Conservation (phyloP, 148 eudicot species). For the Chenopodium formosanum region DNA sequence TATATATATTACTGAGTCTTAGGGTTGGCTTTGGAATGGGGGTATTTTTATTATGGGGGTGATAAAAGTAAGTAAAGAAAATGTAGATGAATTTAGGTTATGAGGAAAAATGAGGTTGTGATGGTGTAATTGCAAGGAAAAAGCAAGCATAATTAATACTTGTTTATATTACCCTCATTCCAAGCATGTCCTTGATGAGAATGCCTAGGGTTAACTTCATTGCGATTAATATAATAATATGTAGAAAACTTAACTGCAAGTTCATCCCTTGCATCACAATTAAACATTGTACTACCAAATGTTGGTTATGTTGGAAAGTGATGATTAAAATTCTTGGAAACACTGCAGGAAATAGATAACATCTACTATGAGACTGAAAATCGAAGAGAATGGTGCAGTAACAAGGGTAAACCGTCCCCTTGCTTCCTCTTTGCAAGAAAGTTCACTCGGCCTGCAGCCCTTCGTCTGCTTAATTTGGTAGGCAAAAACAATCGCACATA, state of each 20-base stretch:
- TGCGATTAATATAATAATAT: not conserved
- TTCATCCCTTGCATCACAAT: not conserved
- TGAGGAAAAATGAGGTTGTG: too few species aligned
- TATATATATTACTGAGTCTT: too few species aligned
- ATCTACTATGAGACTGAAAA: slow-evolving; percentile 79
- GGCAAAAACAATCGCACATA: slow-evolving; percentile 3
- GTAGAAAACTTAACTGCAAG: not conserved
- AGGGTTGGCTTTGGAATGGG: too few species aligned
- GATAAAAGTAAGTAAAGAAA: too few species aligned
- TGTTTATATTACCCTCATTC: too few species aligned
- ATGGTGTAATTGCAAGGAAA: too few species aligned
- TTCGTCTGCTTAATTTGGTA: slow-evolving; percentile 71
- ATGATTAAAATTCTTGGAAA: too few species aligned
- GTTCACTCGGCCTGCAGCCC: slow-evolving; percentile 82
- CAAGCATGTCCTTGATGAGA: too few species aligned
- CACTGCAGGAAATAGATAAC: slow-evolving; percentile 68
- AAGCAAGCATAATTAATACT: too few species aligned
- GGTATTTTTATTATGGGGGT: too few species aligned
- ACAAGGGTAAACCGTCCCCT: slow-evolving; percentile 71
- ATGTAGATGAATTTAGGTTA: too few species aligned
- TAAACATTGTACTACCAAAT: not conserved
- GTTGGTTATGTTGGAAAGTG: not conserved
- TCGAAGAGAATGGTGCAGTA: slow-evolving; percentile 92
- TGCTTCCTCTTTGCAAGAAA: slow-evolving; percentile 96
- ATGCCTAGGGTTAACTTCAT: not conserved